Conservation (phyloP, 179 eudicot species). For the Beta lomatogona region DNA sequence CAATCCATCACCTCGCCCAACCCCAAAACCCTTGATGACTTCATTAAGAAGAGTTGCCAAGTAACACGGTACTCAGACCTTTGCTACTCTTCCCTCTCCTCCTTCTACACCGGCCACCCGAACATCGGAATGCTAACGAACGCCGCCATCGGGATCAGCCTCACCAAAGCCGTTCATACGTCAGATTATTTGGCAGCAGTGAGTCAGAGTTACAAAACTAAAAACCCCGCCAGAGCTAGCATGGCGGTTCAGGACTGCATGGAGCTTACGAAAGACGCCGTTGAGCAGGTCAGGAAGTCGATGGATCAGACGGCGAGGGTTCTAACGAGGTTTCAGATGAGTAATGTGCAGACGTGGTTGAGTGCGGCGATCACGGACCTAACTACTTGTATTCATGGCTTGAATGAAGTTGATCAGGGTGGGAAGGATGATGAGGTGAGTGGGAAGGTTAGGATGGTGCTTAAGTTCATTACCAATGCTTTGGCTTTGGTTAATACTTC, state of each 20-base stretch:
- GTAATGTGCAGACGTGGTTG: conserved; percentile 56
- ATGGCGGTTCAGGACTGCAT: conserved; percentile 44
- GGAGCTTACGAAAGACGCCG: conserved; percentile 36
- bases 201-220: background rate
- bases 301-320: conserved; percentile 35
- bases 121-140: background rate
- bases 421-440: conserved; percentile 27
- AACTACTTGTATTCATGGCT: conserved; percentile 55
- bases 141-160: conserved; percentile 32
- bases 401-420: conserved; percentile 33
- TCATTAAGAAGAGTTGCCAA: no score
- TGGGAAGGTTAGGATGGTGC: conserved; percentile 13
- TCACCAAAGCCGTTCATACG: conserved; percentile 28
- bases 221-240: conserved; percentile 19
- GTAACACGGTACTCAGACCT: no score
- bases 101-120: no score
- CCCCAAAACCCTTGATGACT: no score
- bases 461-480: conserved; percentile 50
- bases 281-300: conserved; percentile 40
- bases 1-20: no score
- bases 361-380: conserved; percentile 66
- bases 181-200: conserved; percentile 34
- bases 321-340: conserved; percentile 34
- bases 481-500: conserved; percentile 32
- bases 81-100: no score